These are phyloP conservation scores for Cladosporium sp. DNA, from an alignment of 2,329 filamentous ascomycete species.

Conservation along the genomic window DNA sequence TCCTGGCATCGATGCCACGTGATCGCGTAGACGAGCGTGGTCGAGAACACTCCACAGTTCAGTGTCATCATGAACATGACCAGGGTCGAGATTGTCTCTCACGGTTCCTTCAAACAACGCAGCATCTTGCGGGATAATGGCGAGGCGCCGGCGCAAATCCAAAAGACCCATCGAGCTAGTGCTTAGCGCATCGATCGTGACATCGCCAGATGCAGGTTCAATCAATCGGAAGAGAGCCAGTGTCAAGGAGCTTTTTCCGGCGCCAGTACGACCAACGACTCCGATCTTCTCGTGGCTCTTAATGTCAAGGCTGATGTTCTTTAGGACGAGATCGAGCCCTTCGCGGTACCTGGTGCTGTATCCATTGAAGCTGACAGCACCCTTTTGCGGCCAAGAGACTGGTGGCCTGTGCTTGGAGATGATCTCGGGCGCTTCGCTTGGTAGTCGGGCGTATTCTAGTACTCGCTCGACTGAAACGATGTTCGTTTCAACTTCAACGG, in stretches of 20 bases:
- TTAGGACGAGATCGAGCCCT: constrained; percentile 85
- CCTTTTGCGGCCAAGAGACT: constrained; percentile 85
- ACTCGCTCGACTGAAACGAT: constrained; percentile 98
- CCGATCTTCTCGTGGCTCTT: constrained; percentile 97
- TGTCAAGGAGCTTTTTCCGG: constrained; percentile 92
- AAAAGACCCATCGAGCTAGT: constrained; percentile 86
- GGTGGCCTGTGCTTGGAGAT: constrained; percentile 82
- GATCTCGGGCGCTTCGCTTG: constrained; percentile 91
- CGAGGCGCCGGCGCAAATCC: constrained; percentile 81
- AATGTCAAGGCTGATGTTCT: constrained; percentile 87
- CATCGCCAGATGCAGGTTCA: constrained; percentile 75
- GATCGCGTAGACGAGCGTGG: constrained; percentile 88
- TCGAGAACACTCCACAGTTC: constrained; percentile 85
- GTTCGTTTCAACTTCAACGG: constrained; percentile 99
- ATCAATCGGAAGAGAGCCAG: constrained; percentile 94
- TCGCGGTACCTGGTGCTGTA: constrained; percentile 91
- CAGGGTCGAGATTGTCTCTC: constrained; percentile 92
- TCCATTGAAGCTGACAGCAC: constrained; percentile 82
- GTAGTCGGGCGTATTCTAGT: constrained; percentile 86
- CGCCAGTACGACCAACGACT: constrained; percentile 91
- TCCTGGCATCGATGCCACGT: constrained; percentile 80
- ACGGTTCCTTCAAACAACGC: constrained; percentile 92
- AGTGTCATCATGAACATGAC: constrained; percentile 91
- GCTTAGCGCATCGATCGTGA: constrained; percentile 84
- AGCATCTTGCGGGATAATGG: constrained; percentile 97